phyloP scores from a whole-genome alignment of 306 rosid species.

The Phaseolus lunatus region DNA sequence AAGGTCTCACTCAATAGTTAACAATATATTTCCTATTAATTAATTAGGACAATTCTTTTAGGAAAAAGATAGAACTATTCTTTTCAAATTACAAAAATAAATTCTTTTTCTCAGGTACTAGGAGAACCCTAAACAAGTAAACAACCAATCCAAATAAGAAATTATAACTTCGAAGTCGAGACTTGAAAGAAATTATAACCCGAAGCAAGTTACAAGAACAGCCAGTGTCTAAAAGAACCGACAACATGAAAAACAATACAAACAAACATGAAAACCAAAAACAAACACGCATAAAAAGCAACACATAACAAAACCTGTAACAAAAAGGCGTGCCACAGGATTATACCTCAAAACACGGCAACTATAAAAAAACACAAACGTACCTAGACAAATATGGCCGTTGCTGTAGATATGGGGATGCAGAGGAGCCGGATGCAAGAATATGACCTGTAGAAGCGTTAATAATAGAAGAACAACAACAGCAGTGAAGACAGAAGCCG shows the following conservation, averaged over 20 bases:
- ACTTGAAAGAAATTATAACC: background rate
- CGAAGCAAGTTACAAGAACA: conserved; percentile 32
- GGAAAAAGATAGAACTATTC: background rate
- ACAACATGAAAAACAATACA: conserved; percentile 25
- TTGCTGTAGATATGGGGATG: conserved; percentile 99
- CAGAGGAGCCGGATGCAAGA: conserved; percentile 95
- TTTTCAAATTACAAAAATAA: conserved; percentile 22
- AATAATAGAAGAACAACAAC: conserved; percentile 38
- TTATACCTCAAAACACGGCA: background rate
- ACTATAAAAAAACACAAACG: conserved; percentile 1
- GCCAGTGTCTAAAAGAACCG: conserved; percentile 17
- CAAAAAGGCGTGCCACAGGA: background rate
- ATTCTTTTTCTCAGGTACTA: conserved; percentile 12
- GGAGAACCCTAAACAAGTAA: conserved; percentile 25
- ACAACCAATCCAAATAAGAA: conserved; percentile 24
- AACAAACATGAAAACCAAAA: conserved; percentile 30
- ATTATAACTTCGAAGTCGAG: conserved; percentile 12
- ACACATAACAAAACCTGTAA: conserved; percentile 27
- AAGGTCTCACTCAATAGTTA: background rate
- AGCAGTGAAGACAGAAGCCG: background rate
- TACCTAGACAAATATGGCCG: conserved; percentile 99
- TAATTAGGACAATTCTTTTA: background rate
- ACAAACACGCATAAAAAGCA: conserved; percentile 27
- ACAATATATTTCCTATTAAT: background rate
- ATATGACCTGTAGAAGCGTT: conserved; percentile 76